Evolutionary conservation across 768 basidiomycete species (phyloP).

Genomic region (Ramaria rubella): DNA sequence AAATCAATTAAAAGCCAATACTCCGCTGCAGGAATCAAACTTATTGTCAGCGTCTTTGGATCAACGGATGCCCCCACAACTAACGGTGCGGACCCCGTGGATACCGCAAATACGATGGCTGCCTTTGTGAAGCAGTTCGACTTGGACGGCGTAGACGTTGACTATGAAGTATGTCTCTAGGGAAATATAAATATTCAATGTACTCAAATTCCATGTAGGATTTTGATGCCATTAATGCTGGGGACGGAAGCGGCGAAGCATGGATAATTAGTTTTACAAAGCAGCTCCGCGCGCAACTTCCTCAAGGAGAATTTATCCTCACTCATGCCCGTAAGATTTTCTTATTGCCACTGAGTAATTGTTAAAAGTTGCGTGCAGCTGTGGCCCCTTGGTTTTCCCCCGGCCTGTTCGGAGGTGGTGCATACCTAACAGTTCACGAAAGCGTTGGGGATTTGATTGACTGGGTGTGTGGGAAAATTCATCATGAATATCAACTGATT

Average conservation of each 20-base stretch:
- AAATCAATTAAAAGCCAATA: conserved; percentile 18
- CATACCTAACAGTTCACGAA: conserved; percentile 33
- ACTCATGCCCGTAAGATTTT: conserved; percentile 29
- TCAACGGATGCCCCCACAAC: conserved; percentile 24
- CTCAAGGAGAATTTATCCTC: conserved; percentile 28
- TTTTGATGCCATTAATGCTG: conserved; percentile 50
- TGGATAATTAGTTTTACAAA: conserved; percentile 34
- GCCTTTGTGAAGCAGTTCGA: conserved; percentile 28
- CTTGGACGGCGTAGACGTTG: conserved; percentile 19
- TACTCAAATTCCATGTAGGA: conserved; percentile 43
- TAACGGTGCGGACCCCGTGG: conserved; percentile 25
- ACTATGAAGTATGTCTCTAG: conserved; percentile 16
- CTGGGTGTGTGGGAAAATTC: conserved; percentile 30
- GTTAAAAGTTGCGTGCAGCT: conserved; percentile 24
- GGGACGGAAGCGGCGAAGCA: conserved; percentile 44
- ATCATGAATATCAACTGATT: not conserved
- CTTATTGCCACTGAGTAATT: not conserved
- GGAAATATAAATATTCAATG: too few relatives aligned
- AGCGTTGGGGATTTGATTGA: conserved; percentile 38
- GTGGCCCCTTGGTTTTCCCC: conserved; percentile 41
- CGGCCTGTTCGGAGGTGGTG: conserved; percentile 32
- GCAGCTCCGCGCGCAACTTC: conserved; percentile 31
- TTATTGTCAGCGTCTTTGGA: conserved; percentile 16
- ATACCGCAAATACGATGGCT: conserved; percentile 28
- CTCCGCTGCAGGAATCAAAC: conserved; percentile 17